Base-by-base conservation (phyloP, 345 rosid species). In the Hirschfeldia incana region DNA sequence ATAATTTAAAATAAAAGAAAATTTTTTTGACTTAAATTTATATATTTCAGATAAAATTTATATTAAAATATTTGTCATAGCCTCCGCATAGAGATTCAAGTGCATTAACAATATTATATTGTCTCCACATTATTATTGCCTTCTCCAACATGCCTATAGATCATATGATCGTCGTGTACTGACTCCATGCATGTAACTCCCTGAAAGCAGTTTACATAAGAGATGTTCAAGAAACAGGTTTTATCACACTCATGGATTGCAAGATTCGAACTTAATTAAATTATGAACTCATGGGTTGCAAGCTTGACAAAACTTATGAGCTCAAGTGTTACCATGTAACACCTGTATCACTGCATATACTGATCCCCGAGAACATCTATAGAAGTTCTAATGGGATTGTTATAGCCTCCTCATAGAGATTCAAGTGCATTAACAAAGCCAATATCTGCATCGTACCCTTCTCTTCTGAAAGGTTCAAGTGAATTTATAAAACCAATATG, bases 361-460 rank as follows among this genome's bases (percentile, higher is more conserved):
- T 8, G 10, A 6, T 11, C 10, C 42, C 10, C 2, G 10, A 8
- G 10, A 37, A 8, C 42, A 37, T 37, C 8, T 37, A 37, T 37
- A 37, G 42, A 37, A 7, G 42, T 37, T 37, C 2, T 37, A 37
- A 1, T 37, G 42, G 91, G 92, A 85, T 89, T 92, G 76, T 81
- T 86, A 72, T 88, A 90, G 16, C 92, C 90, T 33, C 93, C 92
- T 17, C 92, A 88, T 51, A 89, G 89, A 64, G 80, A 64, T 82
- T 91, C 96, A 65, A 91, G 89, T 74, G 96, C 89, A 82, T 82
- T 85, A 16, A 85, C 89, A 70, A 91, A 91, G 46, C 83, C 86
- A 83, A 86, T 75, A 80, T 91, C 88, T 8, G 83, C 83, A 62
- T 89, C 92, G 73, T 89, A 85, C 3, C 77, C 86, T 72, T 91